Percentiles rank a stretch among this genome's conserved stretches.
phyloP scores from a whole-genome alignment of 139 green algal species.

The Picochlorum sp. region DNA sequence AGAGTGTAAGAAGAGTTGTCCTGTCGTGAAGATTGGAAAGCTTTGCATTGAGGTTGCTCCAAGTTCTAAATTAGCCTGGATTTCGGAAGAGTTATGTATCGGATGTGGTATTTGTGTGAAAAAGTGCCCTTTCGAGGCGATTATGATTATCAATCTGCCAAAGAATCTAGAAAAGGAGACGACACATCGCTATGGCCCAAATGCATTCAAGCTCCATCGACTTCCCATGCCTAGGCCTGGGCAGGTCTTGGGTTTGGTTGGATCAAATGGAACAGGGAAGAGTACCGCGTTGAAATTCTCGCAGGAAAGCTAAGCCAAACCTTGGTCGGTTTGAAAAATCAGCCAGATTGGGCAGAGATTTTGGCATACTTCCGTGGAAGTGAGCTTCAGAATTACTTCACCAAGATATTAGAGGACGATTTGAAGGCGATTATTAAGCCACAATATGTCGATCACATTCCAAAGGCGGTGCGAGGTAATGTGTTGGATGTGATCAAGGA shows the following conservation, averaged over 20 bases:
- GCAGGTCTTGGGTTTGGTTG: conserved; percentile 96
- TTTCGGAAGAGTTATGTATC: conserved; percentile 99
- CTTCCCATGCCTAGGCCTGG: conserved; percentile 79
- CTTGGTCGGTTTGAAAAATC: conserved; percentile 76
- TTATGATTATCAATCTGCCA: conserved; percentile 99
- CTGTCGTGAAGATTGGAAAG: conserved; percentile 96
- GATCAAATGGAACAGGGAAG: conserved; percentile 98
- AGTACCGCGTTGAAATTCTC: conserved; percentile 96
- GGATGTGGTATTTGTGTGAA: conserved; percentile 98
- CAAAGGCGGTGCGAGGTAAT: conserved; percentile 87
- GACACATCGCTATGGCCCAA: conserved; percentile 96
- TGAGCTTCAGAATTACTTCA: conserved; percentile 99
- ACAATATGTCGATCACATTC: conserved; percentile 97
- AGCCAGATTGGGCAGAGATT: conserved; percentile 97
- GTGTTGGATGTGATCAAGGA: conserved; percentile 64
- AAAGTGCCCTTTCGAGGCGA: conserved; percentile 99
- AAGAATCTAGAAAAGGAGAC: conserved; percentile 96
- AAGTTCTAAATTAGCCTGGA: conserved; percentile 83
- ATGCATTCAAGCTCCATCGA: conserved; percentile 99
- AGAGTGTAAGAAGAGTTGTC: conserved; percentile 98
- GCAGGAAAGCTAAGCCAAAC: conserved; percentile 99
- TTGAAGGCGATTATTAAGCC: conserved; percentile 90
- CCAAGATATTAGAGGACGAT: conserved; percentile 89
- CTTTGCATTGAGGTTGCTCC: conserved; percentile 91
- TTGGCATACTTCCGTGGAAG: conserved; percentile 90